These are phyloP conservation scores for Naganishia albida DNA, from an alignment of 1,284 basidiomycete genomes.

Conservation along the genomic window DNA sequence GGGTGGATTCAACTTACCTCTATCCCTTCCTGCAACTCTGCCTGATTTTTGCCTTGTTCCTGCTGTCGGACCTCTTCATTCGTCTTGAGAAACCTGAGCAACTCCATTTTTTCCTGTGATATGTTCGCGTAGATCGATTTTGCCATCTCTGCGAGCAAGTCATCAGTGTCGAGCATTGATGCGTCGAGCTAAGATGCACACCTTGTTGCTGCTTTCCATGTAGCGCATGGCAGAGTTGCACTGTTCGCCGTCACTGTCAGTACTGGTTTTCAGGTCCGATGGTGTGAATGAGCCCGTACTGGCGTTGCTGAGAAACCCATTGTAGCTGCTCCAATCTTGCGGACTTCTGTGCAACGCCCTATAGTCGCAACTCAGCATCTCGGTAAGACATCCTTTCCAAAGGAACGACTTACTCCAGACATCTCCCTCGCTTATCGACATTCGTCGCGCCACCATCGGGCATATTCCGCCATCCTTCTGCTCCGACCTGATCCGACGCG, in stretches of 20 bases:
- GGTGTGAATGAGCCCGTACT: conserved; percentile 38
- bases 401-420: conserved; percentile 42
- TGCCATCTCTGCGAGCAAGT: conserved; percentile 38
- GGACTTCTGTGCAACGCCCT: conserved; percentile 52
- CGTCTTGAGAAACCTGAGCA: conserved; percentile 37
- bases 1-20: conserved; percentile 12
- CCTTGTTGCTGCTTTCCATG: conserved; percentile 39
- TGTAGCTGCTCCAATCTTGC: conserved; percentile 53
- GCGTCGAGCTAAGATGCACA: conserved; percentile 26
- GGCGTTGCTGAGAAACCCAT: conserved; percentile 48
- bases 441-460: conserved; percentile 6
- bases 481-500: background rate
- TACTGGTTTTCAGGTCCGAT: background rate
- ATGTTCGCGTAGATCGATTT: conserved; percentile 41
- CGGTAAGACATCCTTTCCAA: background rate
- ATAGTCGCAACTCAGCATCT: background rate
- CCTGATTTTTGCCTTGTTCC: background rate
- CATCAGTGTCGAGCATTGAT: background rate
- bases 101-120: conserved; percentile 42
- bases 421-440: conserved; percentile 32
- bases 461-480: background rate
- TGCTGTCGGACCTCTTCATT: conserved; percentile 28
- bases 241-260: conserved; percentile 32
- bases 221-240: conserved; percentile 46
- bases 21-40: conserved; percentile 13